These are phyloP conservation scores for Penicillium hesseltinei DNA, from an alignment of 2,329 filamentous ascomycete species.

Conservation along the genomic window DNA sequence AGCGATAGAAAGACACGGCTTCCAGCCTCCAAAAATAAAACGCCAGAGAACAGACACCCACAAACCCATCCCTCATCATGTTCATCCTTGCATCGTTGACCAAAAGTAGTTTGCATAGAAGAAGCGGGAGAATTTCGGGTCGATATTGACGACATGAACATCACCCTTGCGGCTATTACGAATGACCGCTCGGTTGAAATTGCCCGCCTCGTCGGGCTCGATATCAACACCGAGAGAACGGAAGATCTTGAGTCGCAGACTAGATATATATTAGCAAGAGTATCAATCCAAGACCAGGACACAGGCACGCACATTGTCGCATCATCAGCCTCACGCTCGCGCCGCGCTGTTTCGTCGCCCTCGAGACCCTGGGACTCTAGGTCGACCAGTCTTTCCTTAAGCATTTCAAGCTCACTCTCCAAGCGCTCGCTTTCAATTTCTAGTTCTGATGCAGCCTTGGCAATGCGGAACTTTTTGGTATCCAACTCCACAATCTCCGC, in stretches of 20 bases:
- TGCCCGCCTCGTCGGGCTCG: slow-evolving; percentile 74
- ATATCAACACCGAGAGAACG: slow-evolving; percentile 87
- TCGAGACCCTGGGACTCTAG: slow-evolving; percentile 85
- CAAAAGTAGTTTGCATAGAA: slow-evolving; percentile 98
- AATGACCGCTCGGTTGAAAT: slow-evolving; percentile 82
- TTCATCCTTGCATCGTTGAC: slow-evolving; percentile 67
- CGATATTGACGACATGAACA: slow-evolving; percentile 91
- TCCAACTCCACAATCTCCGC: slow-evolving; percentile 82
- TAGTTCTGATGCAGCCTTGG: slow-evolving; percentile 84
- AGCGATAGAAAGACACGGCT: slow-evolving; percentile 3
- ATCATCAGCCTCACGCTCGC: slow-evolving; percentile 52
- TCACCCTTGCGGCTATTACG: slow-evolving; percentile 84
- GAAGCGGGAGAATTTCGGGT: slow-evolving; percentile 84
- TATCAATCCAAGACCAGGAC: neutral
- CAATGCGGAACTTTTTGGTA: slow-evolving; percentile 88
- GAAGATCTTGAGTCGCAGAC: slow-evolving; percentile 84
- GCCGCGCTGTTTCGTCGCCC: slow-evolving; percentile 56
- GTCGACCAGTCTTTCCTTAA: slow-evolving; percentile 73
- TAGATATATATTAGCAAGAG: slow-evolving; percentile 28
- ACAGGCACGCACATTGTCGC: slow-evolving; percentile 44
- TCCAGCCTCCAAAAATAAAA: slow-evolving; percentile 13
- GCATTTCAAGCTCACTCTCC: slow-evolving; percentile 70
- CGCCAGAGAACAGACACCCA: slow-evolving; percentile 16
- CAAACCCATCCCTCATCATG: neutral
- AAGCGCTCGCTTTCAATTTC: slow-evolving; percentile 96